These are phyloP conservation scores for Calendula officinalis DNA, from an alignment of 129 eudicot genomes.

Conservation along the genomic window DNA sequence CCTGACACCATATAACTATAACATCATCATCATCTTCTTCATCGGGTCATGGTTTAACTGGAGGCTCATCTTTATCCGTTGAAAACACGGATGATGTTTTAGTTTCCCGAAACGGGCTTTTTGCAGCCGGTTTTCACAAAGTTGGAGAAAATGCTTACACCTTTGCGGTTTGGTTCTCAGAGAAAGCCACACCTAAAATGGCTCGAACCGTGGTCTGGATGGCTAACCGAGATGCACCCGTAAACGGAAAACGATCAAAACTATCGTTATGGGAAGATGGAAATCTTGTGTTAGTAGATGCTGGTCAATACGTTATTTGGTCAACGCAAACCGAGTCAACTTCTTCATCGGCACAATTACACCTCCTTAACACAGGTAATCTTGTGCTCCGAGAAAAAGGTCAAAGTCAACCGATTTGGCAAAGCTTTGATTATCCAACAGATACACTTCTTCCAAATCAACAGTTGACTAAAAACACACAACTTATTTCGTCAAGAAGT, in stretches of 20 bases:
- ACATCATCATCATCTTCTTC: constrained; percentile 9
- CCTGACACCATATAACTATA: too few relatives aligned
- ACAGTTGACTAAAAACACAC: constrained; percentile 22
- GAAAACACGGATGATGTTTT: constrained; percentile 16
- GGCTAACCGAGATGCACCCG: constrained; percentile 51
- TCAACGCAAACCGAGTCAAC: constrained; percentile 21
- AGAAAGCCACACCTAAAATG: neutral
- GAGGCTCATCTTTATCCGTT: constrained; percentile 26
- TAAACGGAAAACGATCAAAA: constrained; percentile 33
- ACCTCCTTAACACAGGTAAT: constrained; percentile 31
- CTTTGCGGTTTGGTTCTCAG: constrained; percentile 41
- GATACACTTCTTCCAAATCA: constrained; percentile 55
- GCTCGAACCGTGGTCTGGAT: constrained; percentile 38
- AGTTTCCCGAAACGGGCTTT: constrained; percentile 26
- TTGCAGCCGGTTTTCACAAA: constrained; percentile 39
- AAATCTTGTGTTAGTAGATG: constrained; percentile 36
- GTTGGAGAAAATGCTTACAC: constrained; percentile 38
- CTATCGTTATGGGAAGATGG: constrained; percentile 30
- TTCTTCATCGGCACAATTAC: neutral
- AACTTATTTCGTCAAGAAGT: constrained; percentile 37
- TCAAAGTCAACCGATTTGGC: constrained; percentile 29
- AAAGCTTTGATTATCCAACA: constrained; percentile 51
- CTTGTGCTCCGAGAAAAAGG: constrained; percentile 28
- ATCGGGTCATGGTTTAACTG: neutral
- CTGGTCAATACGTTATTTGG: constrained; percentile 31